Base-by-base conservation (phyloP, 768 basidiomycete genomes). In the Trametes sanguinea region DNA sequence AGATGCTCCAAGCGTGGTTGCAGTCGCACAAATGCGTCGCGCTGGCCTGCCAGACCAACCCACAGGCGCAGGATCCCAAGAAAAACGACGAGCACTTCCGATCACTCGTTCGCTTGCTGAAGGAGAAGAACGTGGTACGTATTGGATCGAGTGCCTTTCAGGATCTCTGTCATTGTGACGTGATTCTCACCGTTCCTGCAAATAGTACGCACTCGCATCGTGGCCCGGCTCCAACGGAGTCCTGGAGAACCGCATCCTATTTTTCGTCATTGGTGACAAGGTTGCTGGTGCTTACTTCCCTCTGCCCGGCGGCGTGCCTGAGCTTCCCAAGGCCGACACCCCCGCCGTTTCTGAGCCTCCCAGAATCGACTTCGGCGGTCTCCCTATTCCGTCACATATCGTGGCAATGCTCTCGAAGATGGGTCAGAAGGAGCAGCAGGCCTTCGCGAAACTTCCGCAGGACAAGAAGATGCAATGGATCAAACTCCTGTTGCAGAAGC, bases 211-310 rank as follows among this genome's bases (percentile, higher is more conserved):
- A 16, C 73, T 79, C 22, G 76, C 79, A 6, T 76, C 79, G n/a
- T 86, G 85, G 83, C 72, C 71, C 16, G 70, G 76, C 9, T 78
- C 80, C 1, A 73, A 71, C 11, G 83, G 81, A 0, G 68, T 47
- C 22, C 72, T 75, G n/a, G 77, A 78, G 32, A 76, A 76, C 29
- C 82, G 81, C 46, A 74, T 81, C 1, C 68, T 87, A 10, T 70
- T 87, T 22, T 83, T 87, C 61, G 71, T 81, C 1, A 57, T 76
- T 16, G 63, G 66, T 13, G 64, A 62, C 6, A 64, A 63, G 22
- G 71, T 86, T n/a, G 70, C 72, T 2, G 85, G 80, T 22, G 80
- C 79, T 0, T 76, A 83, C 62, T 88, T 86, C 71, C 78, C 80
- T 6, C 37, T 76, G 9, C 79, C 76, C 0, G 62, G 62, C 29